Conservation (phyloP, 2,329 filamentous ascomycete genomes). For the Aspergillus niger region DNA sequence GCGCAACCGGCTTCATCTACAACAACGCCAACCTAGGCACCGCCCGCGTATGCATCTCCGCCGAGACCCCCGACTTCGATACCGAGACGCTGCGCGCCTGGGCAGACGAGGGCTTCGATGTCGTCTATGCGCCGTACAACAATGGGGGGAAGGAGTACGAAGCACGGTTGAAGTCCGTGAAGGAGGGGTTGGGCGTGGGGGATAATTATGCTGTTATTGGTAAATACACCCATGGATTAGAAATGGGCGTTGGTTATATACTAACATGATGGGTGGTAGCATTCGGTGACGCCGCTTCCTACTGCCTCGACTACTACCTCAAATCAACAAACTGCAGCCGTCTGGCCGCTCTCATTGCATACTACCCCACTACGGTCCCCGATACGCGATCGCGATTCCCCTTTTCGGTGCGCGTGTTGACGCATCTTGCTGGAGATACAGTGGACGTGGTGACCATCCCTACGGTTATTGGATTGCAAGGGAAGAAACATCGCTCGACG, state of each 20-base stretch:
- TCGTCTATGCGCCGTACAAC: conserved; percentile 59
- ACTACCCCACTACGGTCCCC: conserved; percentile 64
- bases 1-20: conserved; percentile 37
- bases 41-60: conserved; percentile 36
- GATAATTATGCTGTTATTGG: conserved; percentile 65
- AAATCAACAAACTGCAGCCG: conserved; percentile 56
- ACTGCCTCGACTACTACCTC: conserved; percentile 60
- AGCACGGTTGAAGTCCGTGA: conserved; percentile 53
- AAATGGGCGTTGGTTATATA: no score
- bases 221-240: conserved; percentile 26
- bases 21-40: conserved; percentile 35
- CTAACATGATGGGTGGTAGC: conserved; percentile 42
- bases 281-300: conserved; percentile 63
- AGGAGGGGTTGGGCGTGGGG: conserved; percentile 57
- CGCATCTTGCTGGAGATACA: conserved; percentile 58
- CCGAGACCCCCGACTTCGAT: conserved; percentile 53
- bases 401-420: conserved; percentile 50
- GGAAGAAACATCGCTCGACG: conserved; percentile 51
- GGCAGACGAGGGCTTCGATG: conserved; percentile 62
- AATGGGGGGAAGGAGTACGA: conserved; percentile 54
- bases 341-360: conserved; percentile 62
- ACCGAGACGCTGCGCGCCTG: conserved; percentile 55
- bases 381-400: conserved; percentile 44
- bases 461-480: conserved; percentile 56
- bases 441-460: conserved; percentile 53